These are phyloP conservation scores for Flaveria robusta DNA, from an alignment of 129 eudicot species.

Conservation along the genomic window DNA sequence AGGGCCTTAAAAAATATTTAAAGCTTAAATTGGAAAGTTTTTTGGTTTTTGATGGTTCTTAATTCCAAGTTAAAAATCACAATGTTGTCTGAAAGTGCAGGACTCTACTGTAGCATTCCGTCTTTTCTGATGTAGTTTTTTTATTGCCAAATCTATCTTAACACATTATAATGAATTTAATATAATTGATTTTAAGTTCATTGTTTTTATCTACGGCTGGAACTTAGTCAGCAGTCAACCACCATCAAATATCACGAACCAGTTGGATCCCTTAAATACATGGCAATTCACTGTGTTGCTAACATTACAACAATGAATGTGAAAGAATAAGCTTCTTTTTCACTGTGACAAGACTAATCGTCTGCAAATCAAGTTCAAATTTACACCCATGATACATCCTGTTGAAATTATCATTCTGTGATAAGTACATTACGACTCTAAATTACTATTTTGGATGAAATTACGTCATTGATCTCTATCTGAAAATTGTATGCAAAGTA, in stretches of 20 bases:
- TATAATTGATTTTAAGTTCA: not conserved
- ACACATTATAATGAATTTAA: not conserved
- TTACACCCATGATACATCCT: not conserved
- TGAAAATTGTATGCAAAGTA: not conserved
- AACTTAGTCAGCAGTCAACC: not conserved
- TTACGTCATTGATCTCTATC: not conserved
- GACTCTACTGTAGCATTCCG: no score
- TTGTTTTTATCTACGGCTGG: not conserved
- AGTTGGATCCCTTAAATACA: not conserved
- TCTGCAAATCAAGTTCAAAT: not conserved
- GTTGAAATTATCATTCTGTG: no score
- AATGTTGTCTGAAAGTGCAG: no score
- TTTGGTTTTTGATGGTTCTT: no score
- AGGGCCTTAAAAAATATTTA: no score
- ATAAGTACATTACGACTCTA: no score
- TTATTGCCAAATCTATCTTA: not conserved
- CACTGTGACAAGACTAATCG: not conserved
- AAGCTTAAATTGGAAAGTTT: no score
- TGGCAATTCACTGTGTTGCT: not conserved
- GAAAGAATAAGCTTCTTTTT: no score
- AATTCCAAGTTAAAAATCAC: no score
- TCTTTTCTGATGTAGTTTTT: no score
- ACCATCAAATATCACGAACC: not conserved
- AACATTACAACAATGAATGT: no score
- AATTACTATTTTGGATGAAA: no score